phyloP scores from a whole-genome alignment of 2,329 filamentous ascomycete genomes.

The Pyrenochaeta sp. region DNA sequence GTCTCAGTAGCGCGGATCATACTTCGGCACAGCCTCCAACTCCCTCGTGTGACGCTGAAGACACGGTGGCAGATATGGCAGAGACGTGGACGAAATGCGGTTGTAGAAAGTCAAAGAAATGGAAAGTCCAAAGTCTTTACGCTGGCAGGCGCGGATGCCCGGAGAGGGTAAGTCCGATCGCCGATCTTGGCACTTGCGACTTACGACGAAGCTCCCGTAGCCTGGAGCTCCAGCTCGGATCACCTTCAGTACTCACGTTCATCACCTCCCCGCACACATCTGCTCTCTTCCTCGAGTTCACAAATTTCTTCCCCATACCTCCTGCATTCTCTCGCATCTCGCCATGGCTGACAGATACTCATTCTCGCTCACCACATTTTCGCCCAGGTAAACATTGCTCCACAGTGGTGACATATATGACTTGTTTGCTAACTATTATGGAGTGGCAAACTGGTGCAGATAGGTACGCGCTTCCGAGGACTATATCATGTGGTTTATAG shows the following conservation, averaged over 20 bases:
- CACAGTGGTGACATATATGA: constrained; percentile 25
- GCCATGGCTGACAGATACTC: constrained; percentile 97
- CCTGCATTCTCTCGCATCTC: constrained; percentile 11
- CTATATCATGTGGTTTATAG: not conserved
- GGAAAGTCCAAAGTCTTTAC: constrained; percentile 6
- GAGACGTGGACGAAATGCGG: constrained; percentile 18
- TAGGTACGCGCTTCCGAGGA: constrained; percentile 69
- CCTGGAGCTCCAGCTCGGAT: constrained; percentile 45
- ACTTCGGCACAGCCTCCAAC: constrained; percentile 28
- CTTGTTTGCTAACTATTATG: constrained; percentile 55
- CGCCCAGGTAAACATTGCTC: constrained; percentile 79
- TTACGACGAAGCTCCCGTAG: constrained; percentile 34
- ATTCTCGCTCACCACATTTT: constrained; percentile 99
- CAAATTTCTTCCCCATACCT: constrained; percentile 3
- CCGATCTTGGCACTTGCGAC: constrained; percentile 22
- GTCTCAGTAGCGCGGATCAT: constrained; percentile 25
- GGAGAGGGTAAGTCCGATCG: constrained; percentile 22
- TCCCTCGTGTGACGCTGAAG: constrained; percentile 25
- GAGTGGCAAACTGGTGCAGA: constrained; percentile 99
- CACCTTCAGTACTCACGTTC: constrained; percentile 24
- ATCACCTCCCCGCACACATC: constrained; percentile 19
- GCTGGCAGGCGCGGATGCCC: constrained; percentile 9
- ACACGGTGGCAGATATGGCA: constrained; percentile 41
- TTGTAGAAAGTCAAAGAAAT: constrained; percentile 26
- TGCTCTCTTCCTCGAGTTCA: constrained; percentile 5